phyloP scores from a whole-genome alignment of 2,329 filamentous ascomycete genomes.

The Ambrosiella xylebori region DNA sequence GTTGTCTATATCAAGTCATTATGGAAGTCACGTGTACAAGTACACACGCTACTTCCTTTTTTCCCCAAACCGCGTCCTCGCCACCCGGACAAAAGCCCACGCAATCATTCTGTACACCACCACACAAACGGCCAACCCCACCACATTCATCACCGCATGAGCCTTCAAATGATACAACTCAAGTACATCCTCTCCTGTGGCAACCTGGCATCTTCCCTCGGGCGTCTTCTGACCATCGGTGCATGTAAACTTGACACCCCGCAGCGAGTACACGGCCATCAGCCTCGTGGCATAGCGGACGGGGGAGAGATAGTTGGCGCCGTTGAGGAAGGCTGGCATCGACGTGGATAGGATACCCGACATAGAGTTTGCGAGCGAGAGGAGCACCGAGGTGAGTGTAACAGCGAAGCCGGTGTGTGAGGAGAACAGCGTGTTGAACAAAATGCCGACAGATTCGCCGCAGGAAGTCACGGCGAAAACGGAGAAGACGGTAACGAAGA shows the following conservation, averaged over 20 bases:
- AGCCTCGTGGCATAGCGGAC: conserved; percentile 53
- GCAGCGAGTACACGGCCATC: conserved; percentile 47
- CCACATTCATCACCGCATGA: conserved; percentile 42
- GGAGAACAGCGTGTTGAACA: conserved; percentile 59
- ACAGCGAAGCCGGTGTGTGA: conserved; percentile 59
- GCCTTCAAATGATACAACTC: conserved; percentile 48
- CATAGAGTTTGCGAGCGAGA: conserved; percentile 56
- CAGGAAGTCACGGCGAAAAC: conserved; percentile 58
- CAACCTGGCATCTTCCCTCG: conserved; percentile 45
- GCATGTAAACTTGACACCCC: conserved; percentile 46
- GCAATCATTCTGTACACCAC: conserved; percentile 49
- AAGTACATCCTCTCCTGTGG: conserved; percentile 49
- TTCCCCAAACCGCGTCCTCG: conserved; percentile 16
- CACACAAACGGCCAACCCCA: conserved; percentile 44
- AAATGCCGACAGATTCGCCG: conserved; percentile 59
- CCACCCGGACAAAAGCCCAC: conserved; percentile 37
- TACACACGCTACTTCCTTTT: background rate
- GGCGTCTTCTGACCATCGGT: conserved; percentile 39
- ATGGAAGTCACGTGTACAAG: background rate
- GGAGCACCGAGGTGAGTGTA: conserved; percentile 51
- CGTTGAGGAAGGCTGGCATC: conserved; percentile 47
- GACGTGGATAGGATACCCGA: conserved; percentile 53
- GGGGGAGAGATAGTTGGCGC: conserved; percentile 54
- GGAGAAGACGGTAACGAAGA: conserved; percentile 50
- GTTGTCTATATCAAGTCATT: no score